A percentile compares a stretch with the other conserved stretches of the same genome.
Conservation (phyloP, 1,284 basidiomycete genomes). For the Sanghuangporus baumii region DNA sequence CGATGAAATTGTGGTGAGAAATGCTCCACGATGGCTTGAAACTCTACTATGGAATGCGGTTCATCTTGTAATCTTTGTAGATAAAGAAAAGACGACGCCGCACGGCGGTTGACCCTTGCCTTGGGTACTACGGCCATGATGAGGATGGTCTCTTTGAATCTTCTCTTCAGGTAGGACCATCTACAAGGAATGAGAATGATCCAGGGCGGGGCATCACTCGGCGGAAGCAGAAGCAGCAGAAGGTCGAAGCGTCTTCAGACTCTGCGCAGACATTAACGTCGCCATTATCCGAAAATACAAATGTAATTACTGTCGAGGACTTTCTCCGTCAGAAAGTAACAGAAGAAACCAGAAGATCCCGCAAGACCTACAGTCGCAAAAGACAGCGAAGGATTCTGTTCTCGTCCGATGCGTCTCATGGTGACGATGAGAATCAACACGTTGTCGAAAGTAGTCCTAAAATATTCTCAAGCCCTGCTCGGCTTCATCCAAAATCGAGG, state of each 20-base stretch:
- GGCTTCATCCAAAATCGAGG: background rate
- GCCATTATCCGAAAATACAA: conserved; percentile 1
- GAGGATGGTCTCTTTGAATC: background rate
- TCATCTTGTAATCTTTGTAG: background rate
- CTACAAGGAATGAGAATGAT: background rate
- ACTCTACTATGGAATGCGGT: background rate
- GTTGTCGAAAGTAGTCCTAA: background rate
- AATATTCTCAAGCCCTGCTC: background rate
- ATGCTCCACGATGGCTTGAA: background rate
- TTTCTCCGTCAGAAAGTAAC: conserved; percentile 10
- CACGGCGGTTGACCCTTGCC: conserved; percentile 8
- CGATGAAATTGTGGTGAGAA: background rate
- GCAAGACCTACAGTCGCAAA: conserved; percentile 3
- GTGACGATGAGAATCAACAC: background rate
- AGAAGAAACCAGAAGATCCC: background rate
- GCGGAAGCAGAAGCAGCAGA: background rate
- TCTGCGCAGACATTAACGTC: conserved; percentile 6
- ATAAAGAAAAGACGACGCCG: conserved; percentile 8
- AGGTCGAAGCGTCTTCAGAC: background rate
- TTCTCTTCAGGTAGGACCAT: background rate
- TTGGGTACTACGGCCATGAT: conserved; percentile 5
- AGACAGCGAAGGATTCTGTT: background rate
- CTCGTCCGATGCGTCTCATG: background rate
- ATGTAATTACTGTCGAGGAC: conserved; percentile 10
- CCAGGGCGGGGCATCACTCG: background rate